phyloP scores from a whole-genome alignment of 345 rosid species.

The Ceriops zippeliana region DNA sequence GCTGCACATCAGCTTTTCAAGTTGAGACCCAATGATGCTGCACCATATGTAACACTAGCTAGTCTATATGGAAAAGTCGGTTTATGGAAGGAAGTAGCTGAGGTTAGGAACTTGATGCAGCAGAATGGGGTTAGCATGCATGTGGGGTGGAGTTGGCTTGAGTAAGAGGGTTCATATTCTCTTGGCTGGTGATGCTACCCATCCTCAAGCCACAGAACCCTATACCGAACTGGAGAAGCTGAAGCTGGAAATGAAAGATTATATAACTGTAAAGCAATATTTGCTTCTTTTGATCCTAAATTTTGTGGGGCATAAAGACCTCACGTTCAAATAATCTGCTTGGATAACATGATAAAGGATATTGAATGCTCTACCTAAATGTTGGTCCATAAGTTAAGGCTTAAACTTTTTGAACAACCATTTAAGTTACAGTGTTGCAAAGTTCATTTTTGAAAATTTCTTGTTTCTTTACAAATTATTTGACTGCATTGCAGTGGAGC shows the following conservation, averaged over 20 bases:
- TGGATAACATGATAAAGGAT: too few species aligned
- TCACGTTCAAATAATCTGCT: too few species aligned
- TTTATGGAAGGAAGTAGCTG: conserved; percentile 21
- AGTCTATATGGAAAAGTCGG: conserved; percentile 18
- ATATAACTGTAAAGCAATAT: not conserved
- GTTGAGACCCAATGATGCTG: conserved; percentile 16
- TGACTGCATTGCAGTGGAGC: conserved; percentile 43
- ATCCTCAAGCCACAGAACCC: conserved; percentile 8
- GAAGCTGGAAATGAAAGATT: conserved; percentile 14
- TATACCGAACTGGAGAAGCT: conserved; percentile 18
- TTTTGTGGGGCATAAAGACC: too few species aligned
- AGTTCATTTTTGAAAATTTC: not conserved
- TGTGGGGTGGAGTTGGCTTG: conserved; percentile 28
- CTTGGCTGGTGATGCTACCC: conserved; percentile 12
- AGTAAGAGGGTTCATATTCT: conserved; percentile 16
- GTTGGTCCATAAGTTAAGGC: too few species aligned
- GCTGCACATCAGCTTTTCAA: conserved; percentile 21
- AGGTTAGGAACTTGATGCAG: conserved; percentile 23
- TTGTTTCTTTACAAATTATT: conserved; percentile 34
- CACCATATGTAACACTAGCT: conserved; percentile 20
- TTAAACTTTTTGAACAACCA: not conserved
- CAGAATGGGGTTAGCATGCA: conserved; percentile 18
- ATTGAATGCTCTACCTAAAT: too few species aligned
- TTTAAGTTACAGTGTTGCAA: not conserved
- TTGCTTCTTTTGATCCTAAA: too few species aligned